Percentiles rank a stretch among this genome's conserved stretches.
phyloP scores from a whole-genome alignment of 345 rosid genomes.

The Gossypium ekmanianum region DNA sequence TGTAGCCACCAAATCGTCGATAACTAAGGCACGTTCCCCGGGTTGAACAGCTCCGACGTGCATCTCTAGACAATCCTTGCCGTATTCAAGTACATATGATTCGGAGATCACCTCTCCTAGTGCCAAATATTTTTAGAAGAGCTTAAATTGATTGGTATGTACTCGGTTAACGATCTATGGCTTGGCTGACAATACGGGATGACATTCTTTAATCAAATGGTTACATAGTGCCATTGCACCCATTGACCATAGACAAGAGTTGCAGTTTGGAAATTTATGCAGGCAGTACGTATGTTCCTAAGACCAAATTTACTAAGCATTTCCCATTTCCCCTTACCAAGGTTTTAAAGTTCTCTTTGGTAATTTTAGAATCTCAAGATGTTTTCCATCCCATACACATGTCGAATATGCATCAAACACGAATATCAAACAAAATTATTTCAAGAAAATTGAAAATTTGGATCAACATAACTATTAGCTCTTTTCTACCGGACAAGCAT shows the following conservation, averaged over 20 bases:
- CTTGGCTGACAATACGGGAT: too few relatives aligned
- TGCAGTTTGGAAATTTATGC: constrained; percentile 2
- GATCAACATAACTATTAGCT: neutral
- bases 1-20: constrained; percentile 86
- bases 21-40: constrained; percentile 60
- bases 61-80: constrained; percentile 81
- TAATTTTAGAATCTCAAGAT: too few relatives aligned
- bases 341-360: too few relatives aligned
- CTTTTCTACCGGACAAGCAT: neutral
- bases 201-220: too few relatives aligned
- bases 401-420: too few relatives aligned
- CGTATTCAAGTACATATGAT: constrained; percentile 75
- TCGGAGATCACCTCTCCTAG: constrained; percentile 73
- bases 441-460: neutral
- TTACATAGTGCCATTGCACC: neutral
- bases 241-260: neutral
- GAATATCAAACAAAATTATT: neutral
- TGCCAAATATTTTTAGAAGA: neutral
- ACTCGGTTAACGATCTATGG: too few relatives aligned
- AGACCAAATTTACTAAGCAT: neutral
- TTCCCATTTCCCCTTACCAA: too few relatives aligned
- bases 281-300: neutral
- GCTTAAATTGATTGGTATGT: neutral
- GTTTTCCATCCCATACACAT: too few relatives aligned
- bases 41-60: constrained; percentile 70